Conservation (phyloP, 1,284 basidiomycete species). For the Flammula alnicola region DNA sequence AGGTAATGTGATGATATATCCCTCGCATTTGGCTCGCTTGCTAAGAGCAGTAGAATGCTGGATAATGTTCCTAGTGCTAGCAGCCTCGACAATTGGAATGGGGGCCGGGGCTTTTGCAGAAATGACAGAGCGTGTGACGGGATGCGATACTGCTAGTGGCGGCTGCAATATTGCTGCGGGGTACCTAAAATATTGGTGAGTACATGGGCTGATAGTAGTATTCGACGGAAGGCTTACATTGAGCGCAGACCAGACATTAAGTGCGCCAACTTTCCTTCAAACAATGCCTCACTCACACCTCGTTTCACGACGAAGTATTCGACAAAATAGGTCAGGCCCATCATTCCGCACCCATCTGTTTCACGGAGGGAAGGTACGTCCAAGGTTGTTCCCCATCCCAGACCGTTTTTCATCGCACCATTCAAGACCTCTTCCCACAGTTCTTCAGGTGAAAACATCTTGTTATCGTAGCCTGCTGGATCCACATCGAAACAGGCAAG, state of each 20-base stretch:
- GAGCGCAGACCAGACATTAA: not conserved
- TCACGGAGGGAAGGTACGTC: not conserved
- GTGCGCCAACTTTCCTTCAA: slow-evolving; percentile 5
- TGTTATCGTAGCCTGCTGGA: not conserved
- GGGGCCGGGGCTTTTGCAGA: not conserved
- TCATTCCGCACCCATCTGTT: not conserved
- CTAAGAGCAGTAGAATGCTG: not conserved
- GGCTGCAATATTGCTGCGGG: not conserved
- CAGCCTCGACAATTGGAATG: not conserved
- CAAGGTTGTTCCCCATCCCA: not conserved
- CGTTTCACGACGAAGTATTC: slow-evolving; percentile 1
- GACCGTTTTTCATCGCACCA: not conserved
- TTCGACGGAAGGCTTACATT: not conserved
- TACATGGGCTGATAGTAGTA: not conserved
- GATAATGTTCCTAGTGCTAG: not conserved
- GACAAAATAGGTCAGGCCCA: slow-evolving; percentile 1
- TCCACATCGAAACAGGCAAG: not conserved
- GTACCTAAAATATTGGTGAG: not conserved
- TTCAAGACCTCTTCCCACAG: slow-evolving; percentile 2
- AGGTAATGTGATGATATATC: not conserved
- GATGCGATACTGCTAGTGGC: too few species aligned
- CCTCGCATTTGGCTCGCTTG: slow-evolving; percentile 6
- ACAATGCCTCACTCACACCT: not conserved
- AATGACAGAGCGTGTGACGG: too few species aligned
- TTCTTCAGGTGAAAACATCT: not conserved